Conservation (phyloP, 768 basidiomycete genomes). For the Leucosporidium scottii region DNA sequence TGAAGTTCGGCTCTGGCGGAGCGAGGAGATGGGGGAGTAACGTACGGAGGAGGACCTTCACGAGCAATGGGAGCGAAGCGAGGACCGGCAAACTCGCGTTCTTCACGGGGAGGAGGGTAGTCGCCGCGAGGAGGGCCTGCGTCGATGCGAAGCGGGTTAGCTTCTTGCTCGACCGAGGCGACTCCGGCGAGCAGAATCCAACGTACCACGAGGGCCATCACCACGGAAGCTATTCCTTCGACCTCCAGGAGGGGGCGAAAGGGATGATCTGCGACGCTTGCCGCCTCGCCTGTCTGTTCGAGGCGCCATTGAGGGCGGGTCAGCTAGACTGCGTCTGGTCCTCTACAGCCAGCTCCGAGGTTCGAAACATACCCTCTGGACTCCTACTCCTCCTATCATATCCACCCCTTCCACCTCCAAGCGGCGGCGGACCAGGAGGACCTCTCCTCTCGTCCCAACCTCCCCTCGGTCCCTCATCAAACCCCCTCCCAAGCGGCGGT, state of each 20-base stretch:
- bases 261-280: not conserved
- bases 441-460: not conserved
- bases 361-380: not conserved
- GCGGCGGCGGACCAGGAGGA: not conserved
- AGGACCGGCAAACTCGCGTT: not conserved
- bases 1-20: not conserved
- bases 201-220: too few relatives aligned
- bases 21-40: not conserved
- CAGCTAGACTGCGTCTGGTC: too few relatives aligned
- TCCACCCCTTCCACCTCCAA: not conserved
- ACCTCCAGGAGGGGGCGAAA: not conserved
- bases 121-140: not conserved
- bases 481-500: not conserved
- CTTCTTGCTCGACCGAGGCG: not conserved
- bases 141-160: not conserved
- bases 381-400: not conserved
- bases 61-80: not conserved
- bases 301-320: too few relatives aligned
- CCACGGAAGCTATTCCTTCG: not conserved
- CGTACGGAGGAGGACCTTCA: not conserved
- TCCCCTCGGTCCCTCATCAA: not conserved
- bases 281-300: not conserved
- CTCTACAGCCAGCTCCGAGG: too few relatives aligned
- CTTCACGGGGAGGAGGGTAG: not conserved
- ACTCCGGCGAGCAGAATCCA: not conserved